Evolutionary conservation across 2,329 filamentous ascomycete species (phyloP).

Genomic region (Diaporthe capsici): DNA sequence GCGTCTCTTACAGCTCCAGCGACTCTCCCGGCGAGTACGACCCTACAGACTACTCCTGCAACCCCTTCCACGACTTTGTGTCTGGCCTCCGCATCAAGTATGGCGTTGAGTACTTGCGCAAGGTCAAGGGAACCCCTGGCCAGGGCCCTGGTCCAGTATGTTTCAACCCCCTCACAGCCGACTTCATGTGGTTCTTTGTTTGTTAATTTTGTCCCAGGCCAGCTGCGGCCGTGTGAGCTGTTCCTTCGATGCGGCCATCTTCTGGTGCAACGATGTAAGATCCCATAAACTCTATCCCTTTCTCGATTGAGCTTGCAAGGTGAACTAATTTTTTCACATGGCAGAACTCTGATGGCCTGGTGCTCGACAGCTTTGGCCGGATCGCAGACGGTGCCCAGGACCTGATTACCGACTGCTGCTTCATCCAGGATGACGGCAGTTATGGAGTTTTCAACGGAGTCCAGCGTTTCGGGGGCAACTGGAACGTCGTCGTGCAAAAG

Average conservation of each 20-base stretch:
- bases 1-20: too few species aligned
- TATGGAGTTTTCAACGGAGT: neutral
- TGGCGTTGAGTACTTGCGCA: slow-evolving; percentile 1
- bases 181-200: neutral
- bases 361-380: slow-evolving; percentile 3
- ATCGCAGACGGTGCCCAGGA: slow-evolving; percentile 29
- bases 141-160: neutral
- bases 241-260: slow-evolving; percentile 23
- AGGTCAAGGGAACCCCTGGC: neutral
- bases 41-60: neutral
- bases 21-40: neutral
- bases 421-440: neutral
- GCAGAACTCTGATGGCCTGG: neutral
- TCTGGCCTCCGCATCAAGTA: neutral
- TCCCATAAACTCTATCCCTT: too few species aligned
- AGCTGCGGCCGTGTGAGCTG: slow-evolving; percentile 14
- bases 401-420: slow-evolving; percentile 12
- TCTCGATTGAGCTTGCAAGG: neutral
- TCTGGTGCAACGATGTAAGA: slow-evolving; percentile 24
- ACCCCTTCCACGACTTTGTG: neutral
- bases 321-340: neutral
- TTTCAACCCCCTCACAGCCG: too few species aligned
- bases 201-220: neutral
- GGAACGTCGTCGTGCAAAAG: neutral
- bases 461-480: neutral